Percentiles rank a stretch among this genome's conserved stretches.
Evolutionary conservation across 208 protist genomes (phyloP).

Genomic region (Strigomonas culicis): DNA sequence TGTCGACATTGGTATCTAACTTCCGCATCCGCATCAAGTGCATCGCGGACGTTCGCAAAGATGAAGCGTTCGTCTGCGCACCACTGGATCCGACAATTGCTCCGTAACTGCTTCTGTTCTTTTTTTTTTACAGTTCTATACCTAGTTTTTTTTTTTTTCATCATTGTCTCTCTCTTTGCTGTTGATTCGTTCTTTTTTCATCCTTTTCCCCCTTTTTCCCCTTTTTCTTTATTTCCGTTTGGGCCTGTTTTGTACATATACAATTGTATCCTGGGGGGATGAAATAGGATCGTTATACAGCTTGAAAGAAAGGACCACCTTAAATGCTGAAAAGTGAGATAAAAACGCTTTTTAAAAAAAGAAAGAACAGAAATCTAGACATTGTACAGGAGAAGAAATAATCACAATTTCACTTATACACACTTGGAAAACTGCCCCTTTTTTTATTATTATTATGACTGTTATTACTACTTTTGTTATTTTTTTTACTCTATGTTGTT

Average conservation of each 20-base stretch:
- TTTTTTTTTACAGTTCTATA: not conserved
- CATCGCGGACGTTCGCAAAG: too few relatives aligned
- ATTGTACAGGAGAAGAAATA: too few relatives aligned
- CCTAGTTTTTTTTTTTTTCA: conserved; percentile 8
- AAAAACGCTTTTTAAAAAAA: not conserved
- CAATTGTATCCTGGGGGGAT: too few relatives aligned
- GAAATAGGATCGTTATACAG: too few relatives aligned
- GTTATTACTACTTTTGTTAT: not conserved
- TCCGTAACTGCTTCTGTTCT: not conserved
- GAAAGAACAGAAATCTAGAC: not conserved
- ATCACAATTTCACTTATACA: too few relatives aligned
- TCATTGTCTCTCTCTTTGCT: not conserved
- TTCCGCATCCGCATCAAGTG: too few relatives aligned
- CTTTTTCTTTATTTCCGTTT: not conserved
- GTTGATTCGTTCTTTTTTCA: conserved; percentile 1
- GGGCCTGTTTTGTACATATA: not conserved
- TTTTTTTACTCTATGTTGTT: not conserved
- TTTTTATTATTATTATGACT: too few relatives aligned
- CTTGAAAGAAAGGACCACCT: too few relatives aligned
- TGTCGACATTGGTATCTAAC: too few relatives aligned
- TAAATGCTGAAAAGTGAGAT: not conserved
- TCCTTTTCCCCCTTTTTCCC: not conserved
- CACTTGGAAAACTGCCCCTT: too few relatives aligned
- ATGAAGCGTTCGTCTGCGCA: too few relatives aligned
- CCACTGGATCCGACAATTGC: too few relatives aligned